phyloP scores from a whole-genome alignment of 345 rosid species.

The Arabis alpina region DNA sequence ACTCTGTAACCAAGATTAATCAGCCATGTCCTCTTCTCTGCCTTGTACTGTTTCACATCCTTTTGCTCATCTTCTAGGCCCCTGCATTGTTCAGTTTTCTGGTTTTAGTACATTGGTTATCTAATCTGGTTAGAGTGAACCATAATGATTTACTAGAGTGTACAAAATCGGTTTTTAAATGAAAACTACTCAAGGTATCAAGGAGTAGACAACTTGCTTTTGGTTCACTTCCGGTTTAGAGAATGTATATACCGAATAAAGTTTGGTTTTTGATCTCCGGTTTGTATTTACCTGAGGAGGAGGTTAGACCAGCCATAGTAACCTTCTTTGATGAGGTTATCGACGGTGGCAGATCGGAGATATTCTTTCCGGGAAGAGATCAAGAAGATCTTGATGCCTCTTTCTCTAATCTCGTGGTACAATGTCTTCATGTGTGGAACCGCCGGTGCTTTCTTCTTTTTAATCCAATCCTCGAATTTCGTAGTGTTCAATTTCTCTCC shows the following conservation, averaged over 20 bases:
- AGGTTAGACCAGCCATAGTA: constrained; percentile 83
- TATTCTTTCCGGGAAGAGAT: constrained; percentile 76
- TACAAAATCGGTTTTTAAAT: constrained; percentile 19
- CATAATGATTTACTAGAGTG: background rate
- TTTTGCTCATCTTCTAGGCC: constrained; percentile 61
- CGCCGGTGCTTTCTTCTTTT: constrained; percentile 63
- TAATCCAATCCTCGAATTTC: constrained; percentile 68
- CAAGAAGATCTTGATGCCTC: constrained; percentile 73
- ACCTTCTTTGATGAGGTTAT: constrained; percentile 81
- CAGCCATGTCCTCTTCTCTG: constrained; percentile 56
- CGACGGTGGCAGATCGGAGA: constrained; percentile 75
- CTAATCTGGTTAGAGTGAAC: background rate
- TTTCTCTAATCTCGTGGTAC: constrained; percentile 64
- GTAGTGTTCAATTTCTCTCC: constrained; percentile 67
- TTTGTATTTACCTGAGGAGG: constrained; percentile 57
- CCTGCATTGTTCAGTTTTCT: constrained; percentile 46
- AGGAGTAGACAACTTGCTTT: background rate
- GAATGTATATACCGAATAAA: constrained; percentile 4
- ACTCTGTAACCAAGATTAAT: constrained; percentile 68
- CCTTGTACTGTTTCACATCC: constrained; percentile 68
- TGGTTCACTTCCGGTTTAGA: background rate
- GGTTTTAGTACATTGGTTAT: constrained; percentile 21
- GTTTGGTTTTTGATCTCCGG: background rate
- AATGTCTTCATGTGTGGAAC: constrained; percentile 57
- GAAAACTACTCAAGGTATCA: background rate